A percentile compares a stretch with the other conserved stretches of the same genome.
Evolutionary conservation across 495 filamentous ascomycete genomes (phyloP).

Genomic region (Oidiodendron maius): DNA sequence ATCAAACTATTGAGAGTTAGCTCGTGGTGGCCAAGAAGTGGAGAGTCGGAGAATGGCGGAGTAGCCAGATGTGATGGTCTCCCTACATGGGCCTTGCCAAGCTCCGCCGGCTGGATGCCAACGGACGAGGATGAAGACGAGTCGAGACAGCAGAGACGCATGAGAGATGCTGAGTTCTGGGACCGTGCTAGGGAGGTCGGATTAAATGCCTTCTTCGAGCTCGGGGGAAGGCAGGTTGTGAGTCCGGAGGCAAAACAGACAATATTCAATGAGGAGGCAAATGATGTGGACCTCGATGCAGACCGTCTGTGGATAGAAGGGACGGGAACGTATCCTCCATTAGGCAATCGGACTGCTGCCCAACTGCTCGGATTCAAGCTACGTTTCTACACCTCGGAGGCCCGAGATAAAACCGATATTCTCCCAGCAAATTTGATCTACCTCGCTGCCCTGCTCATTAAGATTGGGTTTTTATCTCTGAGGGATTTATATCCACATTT

Average conservation of each 20-base stretch:
- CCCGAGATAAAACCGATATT: slow-evolving; percentile 57
- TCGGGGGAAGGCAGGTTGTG: slow-evolving; percentile 55
- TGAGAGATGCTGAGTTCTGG: slow-evolving; percentile 79
- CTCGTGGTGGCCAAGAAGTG: slow-evolving; percentile 90
- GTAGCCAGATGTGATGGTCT: slow-evolving; percentile 39
- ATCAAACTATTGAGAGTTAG: slow-evolving; percentile 84
- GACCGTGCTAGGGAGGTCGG: slow-evolving; percentile 66
- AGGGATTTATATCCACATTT: slow-evolving; percentile 90
- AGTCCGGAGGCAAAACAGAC: slow-evolving; percentile 38
- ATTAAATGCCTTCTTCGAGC: slow-evolving; percentile 81
- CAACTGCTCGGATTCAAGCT: slow-evolving; percentile 97
- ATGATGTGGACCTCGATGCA: slow-evolving; percentile 34
- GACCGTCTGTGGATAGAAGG: slow-evolving; percentile 66
- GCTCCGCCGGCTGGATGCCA: slow-evolving; percentile 46
- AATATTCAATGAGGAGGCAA: slow-evolving; percentile 35
- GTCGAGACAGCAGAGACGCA: slow-evolving; percentile 41
- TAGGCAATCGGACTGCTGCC: slow-evolving; percentile 84
- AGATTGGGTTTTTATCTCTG: slow-evolving; percentile 95
- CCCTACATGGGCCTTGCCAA: slow-evolving; percentile 76
- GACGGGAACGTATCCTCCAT: slow-evolving; percentile 74
- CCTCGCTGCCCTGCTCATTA: slow-evolving; percentile 86
- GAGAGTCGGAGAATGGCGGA: slow-evolving; percentile 6
- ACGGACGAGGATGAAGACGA: slow-evolving; percentile 60
- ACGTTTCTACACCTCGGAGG: slow-evolving; percentile 78
- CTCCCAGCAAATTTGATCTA: slow-evolving; percentile 89